Percentiles rank a stretch among this genome's conserved stretches.
These are phyloP conservation scores for Lepidium africanum DNA, from an alignment of 345 rosid species.

Conservation along the genomic window DNA sequence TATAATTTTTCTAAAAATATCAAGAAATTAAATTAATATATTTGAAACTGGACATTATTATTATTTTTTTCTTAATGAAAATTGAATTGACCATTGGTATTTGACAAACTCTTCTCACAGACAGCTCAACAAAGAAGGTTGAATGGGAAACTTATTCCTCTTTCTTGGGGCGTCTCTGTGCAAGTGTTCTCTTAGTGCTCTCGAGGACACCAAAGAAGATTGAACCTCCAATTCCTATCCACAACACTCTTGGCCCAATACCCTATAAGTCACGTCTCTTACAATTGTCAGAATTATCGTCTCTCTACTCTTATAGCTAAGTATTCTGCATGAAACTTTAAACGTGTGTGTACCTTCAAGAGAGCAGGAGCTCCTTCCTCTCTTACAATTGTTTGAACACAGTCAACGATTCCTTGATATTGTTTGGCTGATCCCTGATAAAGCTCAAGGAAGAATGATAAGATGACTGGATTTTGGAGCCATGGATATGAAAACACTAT, in stretches of 20 bases:
- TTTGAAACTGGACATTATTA: background rate
- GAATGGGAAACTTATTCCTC: slow-evolving; percentile 18
- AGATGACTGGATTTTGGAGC: background rate
- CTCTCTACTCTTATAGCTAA: background rate
- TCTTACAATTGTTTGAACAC: slow-evolving; percentile 70
- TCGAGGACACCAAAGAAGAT: slow-evolving; percentile 85
- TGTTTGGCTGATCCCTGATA: slow-evolving; percentile 72
- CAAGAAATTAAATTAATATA: too few relatives aligned
- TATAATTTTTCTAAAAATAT: too few relatives aligned
- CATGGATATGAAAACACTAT: background rate
- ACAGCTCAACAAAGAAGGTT: background rate
- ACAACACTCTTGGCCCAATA: slow-evolving; percentile 74
- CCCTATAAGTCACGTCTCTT: slow-evolving; percentile 38
- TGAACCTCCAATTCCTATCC: slow-evolving; percentile 94
- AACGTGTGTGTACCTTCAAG: slow-evolving; percentile 47
- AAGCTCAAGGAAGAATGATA: background rate
- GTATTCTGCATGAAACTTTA: background rate
- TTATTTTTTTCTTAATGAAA: background rate
- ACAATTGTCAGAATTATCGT: background rate
- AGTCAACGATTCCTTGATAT: slow-evolving; percentile 74
- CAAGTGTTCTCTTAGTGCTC: slow-evolving; percentile 67
- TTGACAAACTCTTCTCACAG: slow-evolving; percentile 1
- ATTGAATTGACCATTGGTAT: background rate
- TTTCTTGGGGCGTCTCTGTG: slow-evolving; percentile 43
- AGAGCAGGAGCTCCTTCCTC: slow-evolving; percentile 93